phyloP scores from a whole-genome alignment of 345 rosid genomes.

The Heritiera fomes region DNA sequence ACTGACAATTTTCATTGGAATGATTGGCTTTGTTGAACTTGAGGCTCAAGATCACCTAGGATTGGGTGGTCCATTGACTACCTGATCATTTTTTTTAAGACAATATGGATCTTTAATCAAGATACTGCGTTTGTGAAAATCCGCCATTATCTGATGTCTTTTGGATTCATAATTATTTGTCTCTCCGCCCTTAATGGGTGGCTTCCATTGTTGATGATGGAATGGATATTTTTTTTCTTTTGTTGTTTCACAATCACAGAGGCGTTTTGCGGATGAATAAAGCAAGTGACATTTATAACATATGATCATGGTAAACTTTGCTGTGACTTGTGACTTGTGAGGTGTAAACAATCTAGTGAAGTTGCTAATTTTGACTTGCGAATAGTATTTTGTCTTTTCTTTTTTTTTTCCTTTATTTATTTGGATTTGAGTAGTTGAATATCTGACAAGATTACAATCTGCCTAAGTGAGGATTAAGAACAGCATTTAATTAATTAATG shows the following conservation, averaged over 20 bases:
- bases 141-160: conserved; percentile 18
- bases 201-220: conserved; percentile 8
- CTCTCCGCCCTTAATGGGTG: conserved; percentile 22
- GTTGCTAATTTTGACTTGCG: conserved; percentile 5
- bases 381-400: background rate
- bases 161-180: conserved; percentile 30
- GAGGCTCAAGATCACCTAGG: conserved; percentile 3
- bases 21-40: conserved; percentile 26
- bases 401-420: background rate
- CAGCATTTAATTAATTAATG: background rate
- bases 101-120: background rate
- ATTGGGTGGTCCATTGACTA: conserved; percentile 26
- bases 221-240: background rate
- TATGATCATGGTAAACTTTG: conserved; percentile 8
- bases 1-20: conserved; percentile 8
- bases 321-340: background rate
- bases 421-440: conserved; percentile 18
- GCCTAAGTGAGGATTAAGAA: no score
- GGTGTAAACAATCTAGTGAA: background rate
- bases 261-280: conserved; percentile 10
- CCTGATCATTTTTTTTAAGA: conserved; percentile 22
- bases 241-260: conserved; percentile 2
- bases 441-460: no score
- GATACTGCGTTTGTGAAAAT: conserved; percentile 13
- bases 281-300: background rate